Percentiles rank a stretch among this genome's conserved stretches.
These are phyloP conservation scores for Populus deltoides DNA, from an alignment of 345 rosid species.

Conservation along the genomic window DNA sequence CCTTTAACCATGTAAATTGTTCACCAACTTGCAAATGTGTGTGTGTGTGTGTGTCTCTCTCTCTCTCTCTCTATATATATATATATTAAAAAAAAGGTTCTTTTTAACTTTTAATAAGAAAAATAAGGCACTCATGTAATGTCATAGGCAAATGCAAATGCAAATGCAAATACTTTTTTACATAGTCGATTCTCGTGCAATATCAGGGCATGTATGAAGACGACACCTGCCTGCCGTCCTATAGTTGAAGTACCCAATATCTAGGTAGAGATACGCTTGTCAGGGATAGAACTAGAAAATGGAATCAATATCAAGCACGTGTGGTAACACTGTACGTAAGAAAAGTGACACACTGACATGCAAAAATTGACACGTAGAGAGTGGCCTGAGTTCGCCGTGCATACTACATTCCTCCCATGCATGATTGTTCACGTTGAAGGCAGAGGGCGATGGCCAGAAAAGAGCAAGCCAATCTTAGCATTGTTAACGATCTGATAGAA, in stretches of 20 bases:
- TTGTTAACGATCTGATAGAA: neutral
- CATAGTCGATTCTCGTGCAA: too few relatives aligned
- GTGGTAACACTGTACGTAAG: neutral
- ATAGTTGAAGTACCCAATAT: neutral
- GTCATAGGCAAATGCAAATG: too few relatives aligned
- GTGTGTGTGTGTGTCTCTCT: too few relatives aligned
- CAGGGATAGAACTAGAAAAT: neutral
- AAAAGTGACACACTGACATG: neutral
- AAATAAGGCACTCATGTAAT: too few relatives aligned
- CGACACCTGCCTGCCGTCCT: neutral
- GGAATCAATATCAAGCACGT: neutral
- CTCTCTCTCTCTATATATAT: too few relatives aligned
- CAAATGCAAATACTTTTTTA: too few relatives aligned
- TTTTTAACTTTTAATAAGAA: too few relatives aligned
- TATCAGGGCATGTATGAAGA: neutral
- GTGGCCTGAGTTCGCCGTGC: neutral
- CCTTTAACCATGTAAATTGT: too few relatives aligned
- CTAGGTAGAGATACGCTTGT: neutral
- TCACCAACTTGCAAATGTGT: too few relatives aligned
- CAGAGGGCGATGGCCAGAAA: neutral
- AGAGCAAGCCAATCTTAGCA: neutral
- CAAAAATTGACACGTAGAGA: neutral
- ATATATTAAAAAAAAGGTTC: too few relatives aligned
- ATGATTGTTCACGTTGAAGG: slow-evolving; percentile 18
- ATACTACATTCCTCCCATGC: neutral